Percentiles rank a stretch among this genome's conserved stretches.
Conservation (phyloP, 768 basidiomycete species). For the Piloderma croceum region DNA sequence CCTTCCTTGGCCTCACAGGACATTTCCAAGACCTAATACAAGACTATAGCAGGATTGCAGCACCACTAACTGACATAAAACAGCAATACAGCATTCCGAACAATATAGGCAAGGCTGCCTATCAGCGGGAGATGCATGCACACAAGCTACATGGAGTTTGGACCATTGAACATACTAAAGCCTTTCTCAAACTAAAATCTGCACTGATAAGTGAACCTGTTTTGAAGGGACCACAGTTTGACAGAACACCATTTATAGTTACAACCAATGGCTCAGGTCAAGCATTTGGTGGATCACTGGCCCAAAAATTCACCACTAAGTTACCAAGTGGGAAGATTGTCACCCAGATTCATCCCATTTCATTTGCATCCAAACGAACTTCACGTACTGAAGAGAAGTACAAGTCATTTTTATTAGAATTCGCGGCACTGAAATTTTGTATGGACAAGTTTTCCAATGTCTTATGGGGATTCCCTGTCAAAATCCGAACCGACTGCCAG, state of each 20-base stretch:
- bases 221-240: constrained; percentile 23
- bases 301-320: constrained; percentile 17
- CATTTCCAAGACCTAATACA: constrained; percentile 31
- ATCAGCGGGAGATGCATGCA: constrained; percentile 18
- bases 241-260: constrained; percentile 32
- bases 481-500: constrained; percentile 25
- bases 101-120: constrained; percentile 17
- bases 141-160: constrained; percentile 15
- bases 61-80: constrained; percentile 27
- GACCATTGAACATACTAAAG: constrained; percentile 16
- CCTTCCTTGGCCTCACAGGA: constrained; percentile 32
- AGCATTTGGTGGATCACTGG: constrained; percentile 28
- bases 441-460: constrained; percentile 24
- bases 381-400: constrained; percentile 26
- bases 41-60: constrained; percentile 27
- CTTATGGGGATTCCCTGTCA: constrained; percentile 23
- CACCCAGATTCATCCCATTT: constrained; percentile 22
- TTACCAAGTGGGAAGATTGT: constrained; percentile 16
- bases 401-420: constrained; percentile 27
- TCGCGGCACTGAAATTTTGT: constrained; percentile 24
- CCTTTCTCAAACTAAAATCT: constrained; percentile 28
- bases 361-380: constrained; percentile 30
- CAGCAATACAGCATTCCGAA: constrained; percentile 14
- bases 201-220: constrained; percentile 28
- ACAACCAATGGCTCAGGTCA: constrained; percentile 29